Evolutionary conservation across 2,329 filamentous ascomycete species (phyloP).

Genomic region (Lachnellula cervina): DNA sequence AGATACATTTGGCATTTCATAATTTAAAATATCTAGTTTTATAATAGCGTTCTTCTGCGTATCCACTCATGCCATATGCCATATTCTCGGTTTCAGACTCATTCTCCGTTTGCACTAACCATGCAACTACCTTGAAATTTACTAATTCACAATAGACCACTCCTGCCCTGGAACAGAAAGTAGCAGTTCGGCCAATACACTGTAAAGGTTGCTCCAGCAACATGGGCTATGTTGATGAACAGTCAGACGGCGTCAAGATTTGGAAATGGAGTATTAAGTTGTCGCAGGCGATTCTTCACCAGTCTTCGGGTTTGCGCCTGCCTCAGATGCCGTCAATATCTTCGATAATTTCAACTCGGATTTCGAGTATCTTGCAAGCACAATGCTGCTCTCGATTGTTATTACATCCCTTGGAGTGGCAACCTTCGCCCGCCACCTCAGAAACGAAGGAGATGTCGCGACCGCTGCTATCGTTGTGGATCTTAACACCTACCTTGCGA

Average conservation of each 20-base stretch:
- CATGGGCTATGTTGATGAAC: conserved; percentile 24
- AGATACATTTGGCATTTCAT: conserved; percentile 39
- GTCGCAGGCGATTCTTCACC: not conserved
- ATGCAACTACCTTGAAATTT: conserved; percentile 4
- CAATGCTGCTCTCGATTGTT: conserved; percentile 18
- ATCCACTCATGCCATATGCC: too few species aligned
- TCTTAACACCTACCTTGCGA: conserved; percentile 8
- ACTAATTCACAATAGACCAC: conserved; percentile 14
- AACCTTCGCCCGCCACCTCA: not conserved
- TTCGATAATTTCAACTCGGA: conserved; percentile 16
- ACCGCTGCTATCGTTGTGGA: conserved; percentile 7
- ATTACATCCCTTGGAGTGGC: conserved; percentile 10
- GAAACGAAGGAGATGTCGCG: not conserved
- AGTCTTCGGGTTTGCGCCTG: not conserved
- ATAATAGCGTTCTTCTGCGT: not conserved
- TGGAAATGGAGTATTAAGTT: conserved; percentile 26
- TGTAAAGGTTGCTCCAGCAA: conserved; percentile 20
- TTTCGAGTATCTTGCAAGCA: conserved; percentile 12
- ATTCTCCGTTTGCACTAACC: too few species aligned
- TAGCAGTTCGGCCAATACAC: conserved; percentile 4
- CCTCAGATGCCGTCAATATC: conserved; percentile 9
- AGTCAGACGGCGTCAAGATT: conserved; percentile 21
- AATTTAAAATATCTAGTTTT: not conserved
- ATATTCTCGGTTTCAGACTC: too few species aligned
- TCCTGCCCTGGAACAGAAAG: not conserved